Evolutionary conservation across 768 basidiomycete species (phyloP).

Genomic region (Boletus tomentosulus): DNA sequence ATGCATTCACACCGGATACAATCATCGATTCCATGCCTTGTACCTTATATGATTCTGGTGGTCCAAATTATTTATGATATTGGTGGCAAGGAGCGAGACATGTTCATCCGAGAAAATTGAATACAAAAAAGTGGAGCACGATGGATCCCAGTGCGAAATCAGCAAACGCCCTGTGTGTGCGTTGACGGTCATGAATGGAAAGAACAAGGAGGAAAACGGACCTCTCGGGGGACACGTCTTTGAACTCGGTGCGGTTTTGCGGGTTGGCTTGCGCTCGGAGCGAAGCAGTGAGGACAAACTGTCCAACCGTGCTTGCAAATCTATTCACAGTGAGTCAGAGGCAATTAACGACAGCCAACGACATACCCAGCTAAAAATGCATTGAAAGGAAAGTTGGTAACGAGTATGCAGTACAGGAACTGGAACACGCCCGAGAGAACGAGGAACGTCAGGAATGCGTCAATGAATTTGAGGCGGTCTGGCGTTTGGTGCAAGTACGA

Average conservation of each 20-base stretch:
- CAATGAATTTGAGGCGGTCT: constrained; percentile 87
- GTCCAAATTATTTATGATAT: background rate
- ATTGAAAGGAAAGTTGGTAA: constrained; percentile 95
- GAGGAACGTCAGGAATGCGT: constrained; percentile 87
- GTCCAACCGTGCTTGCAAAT: constrained; percentile 90
- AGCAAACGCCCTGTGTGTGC: constrained; percentile 76
- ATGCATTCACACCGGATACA: background rate
- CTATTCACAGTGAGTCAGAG: constrained; percentile 38
- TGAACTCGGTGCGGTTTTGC: constrained; percentile 76
- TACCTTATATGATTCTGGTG: constrained; percentile 8
- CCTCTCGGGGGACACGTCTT: constrained; percentile 91
- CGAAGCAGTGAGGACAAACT: constrained; percentile 93
- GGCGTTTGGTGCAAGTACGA: constrained; percentile 78
- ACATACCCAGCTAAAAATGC: constrained; percentile 94
- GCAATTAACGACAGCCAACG: background rate
- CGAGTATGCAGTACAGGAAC: constrained; percentile 86
- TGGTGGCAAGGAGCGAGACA: background rate
- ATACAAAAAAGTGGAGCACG: constrained; percentile 96
- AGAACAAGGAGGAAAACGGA: constrained; percentile 33
- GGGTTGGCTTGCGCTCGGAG: constrained; percentile 91
- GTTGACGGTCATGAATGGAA: background rate
- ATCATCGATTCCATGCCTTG: background rate
- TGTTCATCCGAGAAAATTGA: constrained; percentile 88
- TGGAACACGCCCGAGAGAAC: constrained; percentile 87
- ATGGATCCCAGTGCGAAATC: constrained; percentile 96